Conservation (phyloP, 768 basidiomycete species). For the Kwoniella mangroviensis region DNA sequence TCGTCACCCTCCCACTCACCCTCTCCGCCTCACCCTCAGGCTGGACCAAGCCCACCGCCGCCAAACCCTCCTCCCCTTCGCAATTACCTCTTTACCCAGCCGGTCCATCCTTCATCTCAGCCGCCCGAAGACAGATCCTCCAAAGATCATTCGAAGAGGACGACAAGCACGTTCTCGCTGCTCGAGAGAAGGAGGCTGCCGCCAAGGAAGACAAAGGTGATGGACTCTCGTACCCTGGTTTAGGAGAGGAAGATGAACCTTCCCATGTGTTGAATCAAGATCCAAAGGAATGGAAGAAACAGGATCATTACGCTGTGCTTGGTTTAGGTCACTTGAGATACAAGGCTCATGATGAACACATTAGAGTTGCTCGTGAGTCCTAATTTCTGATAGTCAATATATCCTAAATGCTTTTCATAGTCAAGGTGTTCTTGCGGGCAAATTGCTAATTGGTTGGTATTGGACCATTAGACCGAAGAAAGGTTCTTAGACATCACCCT, state of each 20-base stretch:
- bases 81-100: slow-evolving; percentile 73
- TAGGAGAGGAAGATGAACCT: slow-evolving; percentile 86
- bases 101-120: slow-evolving; percentile 83
- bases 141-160: slow-evolving; percentile 80
- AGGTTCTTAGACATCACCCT: slow-evolving; percentile 97
- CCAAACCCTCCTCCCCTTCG: slow-evolving; percentile 59
- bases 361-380: slow-evolving; percentile 89
- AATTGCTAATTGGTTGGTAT: neutral
- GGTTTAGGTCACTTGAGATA: slow-evolving; percentile 89
- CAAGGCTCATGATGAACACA: slow-evolving; percentile 85
- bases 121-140: slow-evolving; percentile 75
- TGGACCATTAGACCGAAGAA: slow-evolving; percentile 81
- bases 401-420: too few species aligned
- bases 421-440: too few species aligned
- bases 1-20: slow-evolving; percentile 60
- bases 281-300: slow-evolving; percentile 99
- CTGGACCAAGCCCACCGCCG: slow-evolving; percentile 60
- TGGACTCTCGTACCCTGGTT: slow-evolving; percentile 82
- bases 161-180: slow-evolving; percentile 69
- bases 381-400: neutral
- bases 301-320: slow-evolving; percentile 97
- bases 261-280: slow-evolving; percentile 73
- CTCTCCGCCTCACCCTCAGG: slow-evolving; percentile 61
- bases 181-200: slow-evolving; percentile 63
- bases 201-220: slow-evolving; percentile 62